Conservation (phyloP, 176 grass and related monocot genomes). For the Bothriochloa decipiens region DNA sequence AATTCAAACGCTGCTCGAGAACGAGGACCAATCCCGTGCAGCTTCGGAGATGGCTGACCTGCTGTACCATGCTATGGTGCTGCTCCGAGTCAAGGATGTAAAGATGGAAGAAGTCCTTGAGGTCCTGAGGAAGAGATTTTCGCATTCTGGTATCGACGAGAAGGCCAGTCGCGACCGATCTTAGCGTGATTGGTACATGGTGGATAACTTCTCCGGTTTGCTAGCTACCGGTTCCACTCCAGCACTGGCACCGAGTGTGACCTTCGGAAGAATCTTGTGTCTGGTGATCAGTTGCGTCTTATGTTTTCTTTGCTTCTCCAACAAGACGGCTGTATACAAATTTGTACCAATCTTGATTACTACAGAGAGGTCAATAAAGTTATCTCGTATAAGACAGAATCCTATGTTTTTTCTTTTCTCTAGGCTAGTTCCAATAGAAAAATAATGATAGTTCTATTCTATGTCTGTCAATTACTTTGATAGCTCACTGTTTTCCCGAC, state of each 20-base stretch:
- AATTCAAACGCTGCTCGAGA: conserved; percentile 66
- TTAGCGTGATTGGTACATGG: neutral
- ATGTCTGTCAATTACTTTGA: too few relatives aligned
- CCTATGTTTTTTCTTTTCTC: too few relatives aligned
- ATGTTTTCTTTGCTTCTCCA: too few relatives aligned
- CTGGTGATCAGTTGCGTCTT: too few relatives aligned
- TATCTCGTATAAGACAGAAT: too few relatives aligned
- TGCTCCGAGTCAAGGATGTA: conserved; percentile 66
- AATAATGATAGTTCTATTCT: too few relatives aligned
- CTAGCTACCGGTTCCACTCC: neutral
- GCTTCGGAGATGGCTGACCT: conserved; percentile 85
- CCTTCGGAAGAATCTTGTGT: too few relatives aligned
- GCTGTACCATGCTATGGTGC: conserved; percentile 85
- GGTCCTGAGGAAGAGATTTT: conserved; percentile 73
- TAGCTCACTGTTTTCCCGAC: too few relatives aligned
- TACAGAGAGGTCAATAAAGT: too few relatives aligned
- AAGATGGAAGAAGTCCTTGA: conserved; percentile 77
- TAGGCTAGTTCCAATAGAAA: too few relatives aligned
- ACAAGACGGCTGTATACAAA: too few relatives aligned
- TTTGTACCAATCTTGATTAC: too few relatives aligned
- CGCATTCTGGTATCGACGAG: conserved; percentile 55
- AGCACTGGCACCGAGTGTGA: neutral
- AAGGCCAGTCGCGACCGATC: conserved; percentile 4
- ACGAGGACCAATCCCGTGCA: conserved; percentile 57
- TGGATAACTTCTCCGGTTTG: neutral